Percentiles rank a stretch among this genome's conserved stretches.
Conservation (phyloP, 2,329 filamentous ascomycete species). For the Colletotrichum sp. region DNA sequence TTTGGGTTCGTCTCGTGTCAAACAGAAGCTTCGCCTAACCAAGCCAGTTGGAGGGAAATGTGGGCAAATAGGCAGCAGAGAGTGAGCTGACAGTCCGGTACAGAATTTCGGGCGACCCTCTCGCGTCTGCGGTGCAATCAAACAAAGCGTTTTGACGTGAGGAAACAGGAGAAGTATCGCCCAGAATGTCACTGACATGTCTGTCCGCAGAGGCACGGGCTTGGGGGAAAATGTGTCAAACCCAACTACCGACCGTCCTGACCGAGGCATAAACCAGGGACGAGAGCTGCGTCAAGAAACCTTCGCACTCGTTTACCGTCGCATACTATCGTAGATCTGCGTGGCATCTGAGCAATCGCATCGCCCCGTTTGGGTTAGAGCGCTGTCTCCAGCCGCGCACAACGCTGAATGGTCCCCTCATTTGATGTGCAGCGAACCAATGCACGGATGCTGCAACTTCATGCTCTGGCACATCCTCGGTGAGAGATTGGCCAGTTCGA, state of each 20-base stretch:
- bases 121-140: not conserved
- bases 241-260: not conserved
- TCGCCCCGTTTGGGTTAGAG: not conserved
- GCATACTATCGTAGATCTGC: not conserved
- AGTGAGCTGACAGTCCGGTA: not conserved
- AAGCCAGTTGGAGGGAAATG: not conserved
- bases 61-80: not conserved
- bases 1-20: conserved; percentile 9
- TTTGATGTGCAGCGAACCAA: not conserved
- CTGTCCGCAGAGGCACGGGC: conserved; percentile 5
- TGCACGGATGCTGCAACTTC: not conserved
- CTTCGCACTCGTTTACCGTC: conserved; percentile 13
- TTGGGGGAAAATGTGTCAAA: not conserved
- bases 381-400: not conserved
- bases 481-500: not conserved
- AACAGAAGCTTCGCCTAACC: not conserved
- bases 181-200: not conserved
- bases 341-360: not conserved
- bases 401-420: not conserved
- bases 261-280: not conserved
- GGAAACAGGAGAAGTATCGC: not conserved
- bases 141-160: not conserved
- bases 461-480: not conserved
- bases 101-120: not conserved
- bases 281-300: not conserved